Conservation (phyloP, 768 basidiomycete genomes). For the Scleroderma citrinum region DNA sequence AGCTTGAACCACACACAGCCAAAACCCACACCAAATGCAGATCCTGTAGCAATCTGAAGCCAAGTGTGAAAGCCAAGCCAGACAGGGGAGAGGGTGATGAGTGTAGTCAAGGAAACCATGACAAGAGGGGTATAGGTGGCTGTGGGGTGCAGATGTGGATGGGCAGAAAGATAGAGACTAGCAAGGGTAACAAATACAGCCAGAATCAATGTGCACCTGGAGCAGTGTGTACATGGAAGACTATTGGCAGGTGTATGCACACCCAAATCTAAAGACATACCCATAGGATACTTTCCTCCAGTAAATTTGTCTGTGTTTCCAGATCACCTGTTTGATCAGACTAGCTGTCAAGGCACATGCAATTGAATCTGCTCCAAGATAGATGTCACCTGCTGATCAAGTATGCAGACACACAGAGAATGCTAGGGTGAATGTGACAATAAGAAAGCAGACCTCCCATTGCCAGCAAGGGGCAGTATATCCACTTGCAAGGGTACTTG, state of each 20-base stretch:
- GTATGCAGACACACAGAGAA: conserved; percentile 50
- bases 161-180: conserved; percentile 51
- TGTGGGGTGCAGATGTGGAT: conserved; percentile 42
- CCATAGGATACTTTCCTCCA: conserved; percentile 57
- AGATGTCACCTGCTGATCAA: conserved; percentile 54
- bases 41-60: conserved; percentile 60
- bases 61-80: conserved; percentile 76
- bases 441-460: too few species aligned
- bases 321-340: conserved; percentile 50
- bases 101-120: conserved; percentile 47
- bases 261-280: conserved; percentile 32
- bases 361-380: conserved; percentile 54
- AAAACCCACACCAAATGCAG: conserved; percentile 47
- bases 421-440: conserved; percentile 39
- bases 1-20: conserved; percentile 50
- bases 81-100: conserved; percentile 59
- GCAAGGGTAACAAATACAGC: conserved; percentile 56
- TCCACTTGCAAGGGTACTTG: too few species aligned
- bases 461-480: too few species aligned
- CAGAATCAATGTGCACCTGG: conserved; percentile 59
- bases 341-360: conserved; percentile 56
- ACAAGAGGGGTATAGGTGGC: conserved; percentile 36
- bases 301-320: conserved; percentile 56
- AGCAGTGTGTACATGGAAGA: conserved; percentile 83
- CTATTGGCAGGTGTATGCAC: conserved; percentile 30